Evolutionary conservation across 2,329 filamentous ascomycete species (phyloP), one percentile per base, ranked within the genome.

Genomic region (Zelopaecilomyces penicillatus): DNA sequence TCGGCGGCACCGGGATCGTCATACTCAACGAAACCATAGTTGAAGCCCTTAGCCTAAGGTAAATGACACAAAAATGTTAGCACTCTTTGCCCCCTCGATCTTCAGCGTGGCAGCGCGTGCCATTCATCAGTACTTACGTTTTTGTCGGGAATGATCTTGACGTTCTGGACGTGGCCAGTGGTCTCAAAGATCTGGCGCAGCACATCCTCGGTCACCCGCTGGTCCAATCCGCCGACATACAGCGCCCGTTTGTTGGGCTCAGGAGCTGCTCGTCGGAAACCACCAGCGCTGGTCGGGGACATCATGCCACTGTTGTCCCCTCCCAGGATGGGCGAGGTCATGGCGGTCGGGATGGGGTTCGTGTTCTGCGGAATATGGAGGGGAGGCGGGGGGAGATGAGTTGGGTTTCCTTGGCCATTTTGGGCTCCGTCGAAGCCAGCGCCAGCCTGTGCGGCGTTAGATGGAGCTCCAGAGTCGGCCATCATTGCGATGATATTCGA

Each of bases 121-220:
- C 19, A 44, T 47, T 50, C 39, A 53, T 50, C 39, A 43, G 45
- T 34, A 35, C 88, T 78, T 72, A 95, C 90, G 69, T 96, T 98
- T 78, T 98, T 98, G 75, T 98, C 93, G 42, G 93, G 93, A 65
- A 98, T 98, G 62, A 98, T 96, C 76, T 98, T 98, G 64, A 98
- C 93, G 62, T 88, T 96, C 70, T 95, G 85, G 53, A 98, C 93
- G 69, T 98, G 93, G 46, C 93, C 93, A 48, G 90, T 96, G 5
- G 93, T 98, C 74, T 98, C 93, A 61, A 98, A 98, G 58, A 97
- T 97, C 67, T 97, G 91, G 61, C 89, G 88, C 65, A 97, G 70
- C 45, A 97, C 88, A 62, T 97, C 91, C 68, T 97, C 91, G 30
- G 91, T 96, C 51, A 97, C 91, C 54, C 93, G 81, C 58, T 90